phyloP scores from a whole-genome alignment of 495 filamentous ascomycete genomes.

The Pyrenula aspistea region DNA sequence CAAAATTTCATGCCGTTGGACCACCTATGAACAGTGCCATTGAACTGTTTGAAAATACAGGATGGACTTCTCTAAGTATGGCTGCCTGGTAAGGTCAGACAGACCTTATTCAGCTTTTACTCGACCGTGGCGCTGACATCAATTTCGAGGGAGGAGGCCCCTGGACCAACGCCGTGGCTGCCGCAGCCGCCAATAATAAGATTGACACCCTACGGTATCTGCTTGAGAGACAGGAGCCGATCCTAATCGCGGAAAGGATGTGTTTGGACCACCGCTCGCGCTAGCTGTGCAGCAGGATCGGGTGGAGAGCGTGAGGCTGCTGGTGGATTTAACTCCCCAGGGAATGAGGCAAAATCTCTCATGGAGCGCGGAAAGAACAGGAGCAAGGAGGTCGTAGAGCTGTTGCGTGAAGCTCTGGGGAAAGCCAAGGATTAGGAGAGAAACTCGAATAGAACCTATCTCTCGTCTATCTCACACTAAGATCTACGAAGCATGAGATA shows the following conservation, averaged over 20 bases:
- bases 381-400: not conserved
- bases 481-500: not conserved
- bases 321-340: not conserved
- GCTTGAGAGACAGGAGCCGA: not conserved
- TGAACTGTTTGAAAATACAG: not conserved
- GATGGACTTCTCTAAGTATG: not conserved
- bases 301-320: not conserved
- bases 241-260: not conserved
- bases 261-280: not conserved
- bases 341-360: not conserved
- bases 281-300: not conserved
- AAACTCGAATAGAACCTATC: not conserved
- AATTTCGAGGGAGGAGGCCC: not conserved
- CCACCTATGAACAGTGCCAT: not conserved
- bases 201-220: not conserved
- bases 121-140: constrained; percentile 2
- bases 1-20: not conserved
- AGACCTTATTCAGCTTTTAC: not conserved
- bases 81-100: not conserved
- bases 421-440: not conserved
- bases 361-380: not conserved
- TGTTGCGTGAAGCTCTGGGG: not conserved
- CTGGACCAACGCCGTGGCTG: not conserved
- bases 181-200: not conserved
- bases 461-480: not conserved